These are phyloP conservation scores for Xylaria sp. DNA, from an alignment of 2,329 filamentous ascomycete genomes.

Conservation along the genomic window DNA sequence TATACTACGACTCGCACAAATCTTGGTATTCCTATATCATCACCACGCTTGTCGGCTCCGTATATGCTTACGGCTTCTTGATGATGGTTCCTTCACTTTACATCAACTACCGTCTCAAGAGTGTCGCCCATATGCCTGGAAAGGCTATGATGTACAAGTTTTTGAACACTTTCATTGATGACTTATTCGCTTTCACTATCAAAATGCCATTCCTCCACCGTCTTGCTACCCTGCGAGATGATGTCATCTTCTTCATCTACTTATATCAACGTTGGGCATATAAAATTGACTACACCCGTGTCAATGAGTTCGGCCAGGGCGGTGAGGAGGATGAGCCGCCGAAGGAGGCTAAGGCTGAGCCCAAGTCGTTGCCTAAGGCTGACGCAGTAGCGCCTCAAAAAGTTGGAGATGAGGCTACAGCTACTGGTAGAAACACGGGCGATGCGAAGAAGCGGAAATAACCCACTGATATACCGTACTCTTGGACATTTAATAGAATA, in stretches of 20 bases:
- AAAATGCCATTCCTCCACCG: slow-evolving; percentile 98
- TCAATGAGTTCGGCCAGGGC: slow-evolving; percentile 98
- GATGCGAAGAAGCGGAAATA: slow-evolving; percentile 62
- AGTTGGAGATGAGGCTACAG: slow-evolving; percentile 55
- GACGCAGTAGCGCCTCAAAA: slow-evolving; percentile 44
- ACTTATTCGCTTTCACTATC: slow-evolving; percentile 98
- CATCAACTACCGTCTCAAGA: slow-evolving; percentile 98
- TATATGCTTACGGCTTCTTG: slow-evolving; percentile 97
- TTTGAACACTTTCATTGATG: slow-evolving; percentile 98
- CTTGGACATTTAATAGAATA: slow-evolving; percentile 1
- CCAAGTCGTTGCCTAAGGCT: slow-evolving; percentile 50
- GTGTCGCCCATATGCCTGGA: slow-evolving; percentile 94
- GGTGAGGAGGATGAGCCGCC: slow-evolving; percentile 79
- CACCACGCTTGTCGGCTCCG: slow-evolving; percentile 91
- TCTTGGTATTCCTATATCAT: slow-evolving; percentile 98
- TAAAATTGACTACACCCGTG: slow-evolving; percentile 86
- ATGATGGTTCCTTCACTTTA: slow-evolving; percentile 99
- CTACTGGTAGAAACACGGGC: slow-evolving; percentile 62
- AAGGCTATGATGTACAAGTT: slow-evolving; percentile 99
- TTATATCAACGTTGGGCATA: slow-evolving; percentile 95
- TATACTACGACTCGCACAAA: slow-evolving; percentile 94
- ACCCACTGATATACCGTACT: background rate
- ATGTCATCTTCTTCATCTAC: slow-evolving; percentile 98
- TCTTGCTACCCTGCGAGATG: slow-evolving; percentile 90
- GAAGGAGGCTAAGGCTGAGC: slow-evolving; percentile 51